Evolutionary conservation across 2,329 filamentous ascomycete species (phyloP), one percentile per base, ranked within the genome.

Genomic region (Fonsecaea nubica): DNA sequence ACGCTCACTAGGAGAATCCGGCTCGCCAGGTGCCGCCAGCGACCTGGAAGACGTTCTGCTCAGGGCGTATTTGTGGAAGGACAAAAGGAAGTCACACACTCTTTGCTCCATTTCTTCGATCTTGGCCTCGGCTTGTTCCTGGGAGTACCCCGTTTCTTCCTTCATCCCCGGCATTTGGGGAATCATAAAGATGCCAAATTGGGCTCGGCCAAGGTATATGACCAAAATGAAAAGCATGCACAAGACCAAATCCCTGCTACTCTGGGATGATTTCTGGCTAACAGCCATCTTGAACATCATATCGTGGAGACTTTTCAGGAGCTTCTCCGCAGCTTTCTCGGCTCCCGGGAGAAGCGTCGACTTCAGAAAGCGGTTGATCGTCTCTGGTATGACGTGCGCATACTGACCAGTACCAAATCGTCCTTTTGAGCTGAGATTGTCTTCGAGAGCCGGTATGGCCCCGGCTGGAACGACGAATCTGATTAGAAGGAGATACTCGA

Each of bases 341-440:
- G 69, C 63, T 54, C 65, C 50, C 0, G 55, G 66, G 13, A 69
- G 62, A 32, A 70, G 62, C 21, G 65, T 40, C 18, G 58, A 62
- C 25, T 71, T 71, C 32, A 71, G 54, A 53, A 71, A 71, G 25
- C 67, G 61, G 33, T 71, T 69, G 63, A 71, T 68, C 2, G 65
- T 71, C 21, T 68, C 67, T 3, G 69, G 69, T 33, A 65, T 64
- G 12, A 66, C 64, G 7, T 58, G n/a, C 8, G 58, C 21, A 21
- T 62, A 45, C 21, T 38, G 25, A 7, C 40, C 50, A 9, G 57
- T 30, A 18, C 33, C 62, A 13, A 33, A 30, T 3, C 55, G 65
- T 38, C 62, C 54, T 33, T 30, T 42, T 8, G 52, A 56, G 32
- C 63, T 58, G 30, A 71, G 40, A 25, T 65, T 36, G 12, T 3